Percentiles rank a stretch among this genome's conserved stretches.
Evolutionary conservation across 192 early-diverging fungal genomes (phyloP).

Genomic region (Phlyctochytrium planicorne): DNA sequence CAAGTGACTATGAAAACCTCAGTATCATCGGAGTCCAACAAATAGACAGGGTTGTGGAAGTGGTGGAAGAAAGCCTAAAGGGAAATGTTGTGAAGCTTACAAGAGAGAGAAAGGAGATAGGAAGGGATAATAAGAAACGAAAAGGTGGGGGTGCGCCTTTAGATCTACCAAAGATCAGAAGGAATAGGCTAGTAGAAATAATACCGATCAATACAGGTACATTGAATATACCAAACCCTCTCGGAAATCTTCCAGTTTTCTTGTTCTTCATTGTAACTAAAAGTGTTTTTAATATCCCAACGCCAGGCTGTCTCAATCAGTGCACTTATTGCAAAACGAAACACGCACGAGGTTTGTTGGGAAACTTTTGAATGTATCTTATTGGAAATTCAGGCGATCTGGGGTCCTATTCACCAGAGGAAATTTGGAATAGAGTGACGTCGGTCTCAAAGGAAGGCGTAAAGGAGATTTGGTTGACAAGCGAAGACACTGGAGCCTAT

Average conservation of each 20-base stretch:
- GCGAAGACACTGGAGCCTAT: conserved; percentile 60
- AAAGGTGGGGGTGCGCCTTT: conserved; percentile 54
- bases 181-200: conserved; percentile 58
- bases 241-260: background rate
- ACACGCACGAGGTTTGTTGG: conserved; percentile 23
- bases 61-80: conserved; percentile 59
- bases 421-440: conserved; percentile 49
- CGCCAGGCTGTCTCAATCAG: conserved; percentile 58
- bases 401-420: conserved; percentile 44
- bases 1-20: conserved; percentile 43
- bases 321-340: conserved; percentile 66
- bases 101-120: conserved; percentile 40
- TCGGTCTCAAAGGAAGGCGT: conserved; percentile 54
- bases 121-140: conserved; percentile 23
- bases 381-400: conserved; percentile 54
- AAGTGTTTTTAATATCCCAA: conserved; percentile 30
- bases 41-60: conserved; percentile 58
- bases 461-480: conserved; percentile 61
- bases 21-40: conserved; percentile 59
- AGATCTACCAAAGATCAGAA: conserved; percentile 55
- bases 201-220: conserved; percentile 58
- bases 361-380: conserved; percentile 18
- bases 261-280: conserved; percentile 10
- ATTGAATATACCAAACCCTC: background rate
- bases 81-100: conserved; percentile 49